Conservation (phyloP, 2,329 filamentous ascomycete genomes). For the Rasamsonia emersonii region DNA sequence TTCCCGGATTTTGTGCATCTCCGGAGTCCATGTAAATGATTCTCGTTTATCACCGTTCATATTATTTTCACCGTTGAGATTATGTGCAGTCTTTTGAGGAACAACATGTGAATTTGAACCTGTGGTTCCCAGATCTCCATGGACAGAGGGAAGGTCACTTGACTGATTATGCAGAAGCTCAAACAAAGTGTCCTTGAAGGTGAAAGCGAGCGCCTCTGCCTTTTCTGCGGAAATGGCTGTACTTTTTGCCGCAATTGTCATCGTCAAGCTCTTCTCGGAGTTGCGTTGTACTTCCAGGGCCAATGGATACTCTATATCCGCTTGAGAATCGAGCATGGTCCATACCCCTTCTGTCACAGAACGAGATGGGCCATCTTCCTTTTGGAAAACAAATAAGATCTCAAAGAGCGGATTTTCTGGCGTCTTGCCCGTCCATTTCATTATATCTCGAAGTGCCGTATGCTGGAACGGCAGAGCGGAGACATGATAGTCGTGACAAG, state of each 20-base stretch:
- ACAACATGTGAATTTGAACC: not conserved
- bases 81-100: not conserved
- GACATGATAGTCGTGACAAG: constrained; percentile 64
- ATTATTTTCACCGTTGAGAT: no score
- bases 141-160: constrained; percentile 10
- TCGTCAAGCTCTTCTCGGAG: constrained; percentile 38
- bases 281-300: constrained; percentile 63
- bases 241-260: constrained; percentile 54
- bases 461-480: constrained; percentile 65
- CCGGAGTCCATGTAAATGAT: constrained; percentile 54
- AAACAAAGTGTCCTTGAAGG: constrained; percentile 34
- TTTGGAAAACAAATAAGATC: constrained; percentile 73
- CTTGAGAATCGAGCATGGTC: constrained; percentile 42
- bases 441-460: constrained; percentile 67
- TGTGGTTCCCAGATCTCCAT: constrained; percentile 1
- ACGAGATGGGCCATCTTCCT: constrained; percentile 26
- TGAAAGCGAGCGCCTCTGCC: constrained; percentile 33
- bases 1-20: constrained; percentile 46
- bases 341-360: constrained; percentile 40
- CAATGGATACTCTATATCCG: constrained; percentile 60
- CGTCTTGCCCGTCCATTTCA: constrained; percentile 62
- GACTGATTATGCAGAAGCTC: constrained; percentile 26
- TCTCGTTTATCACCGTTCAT: no score
- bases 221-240: constrained; percentile 28
- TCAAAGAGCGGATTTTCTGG: constrained; percentile 60